Base-by-base conservation (phyloP, 345 rosid genomes). In the Bruguiera sexangula region DNA sequence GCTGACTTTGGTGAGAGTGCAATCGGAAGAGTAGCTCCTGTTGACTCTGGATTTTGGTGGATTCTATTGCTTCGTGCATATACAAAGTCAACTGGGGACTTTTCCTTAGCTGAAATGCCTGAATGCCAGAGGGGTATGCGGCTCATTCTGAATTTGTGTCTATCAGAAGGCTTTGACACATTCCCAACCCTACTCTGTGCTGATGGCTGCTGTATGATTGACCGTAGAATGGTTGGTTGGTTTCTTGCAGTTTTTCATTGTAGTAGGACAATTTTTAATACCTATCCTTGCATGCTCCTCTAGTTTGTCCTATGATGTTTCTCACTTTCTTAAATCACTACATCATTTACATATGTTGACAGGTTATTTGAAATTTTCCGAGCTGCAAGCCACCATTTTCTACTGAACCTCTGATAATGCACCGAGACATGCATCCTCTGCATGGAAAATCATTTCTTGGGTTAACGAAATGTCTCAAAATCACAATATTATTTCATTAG, bases 1-100 rank as follows among this genome's bases (percentile, higher is more conserved):
- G 70, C 75, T 22, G 75, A 72, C 34, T 65, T 65, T 15, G 70
- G 70, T 11, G 70, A 65, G 75, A 56, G 69, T 46, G 70, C 70
- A 31, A 72, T 65, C 4, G 65, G 66, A n/a, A 65, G 70, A 65
- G 75, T 72, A 20, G 70, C 75, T 29, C 75, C 75, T 13, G 70
- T 72, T 21, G 75, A 65, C 59, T 72, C 75, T 1, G 64, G 75
- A 55, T 71, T 72, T 51, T 65, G 70, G 70, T 72, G 75, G 75
- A 72, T 72, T 51, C 48, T 72, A 55, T 48, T 72, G 69, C 75
- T 72, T 24, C 65, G 75, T 30, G 70, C 75, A 10, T 72, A 65
- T 51, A 72, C 75, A 30, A 72, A 72, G 32, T 65, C 69, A 5
- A 72, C 70, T 3, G 75, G 75, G 22, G 66, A 72, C 46, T 72